phyloP scores from a whole-genome alignment of 2,329 filamentous ascomycete species.

The Penicillium digitatum region DNA sequence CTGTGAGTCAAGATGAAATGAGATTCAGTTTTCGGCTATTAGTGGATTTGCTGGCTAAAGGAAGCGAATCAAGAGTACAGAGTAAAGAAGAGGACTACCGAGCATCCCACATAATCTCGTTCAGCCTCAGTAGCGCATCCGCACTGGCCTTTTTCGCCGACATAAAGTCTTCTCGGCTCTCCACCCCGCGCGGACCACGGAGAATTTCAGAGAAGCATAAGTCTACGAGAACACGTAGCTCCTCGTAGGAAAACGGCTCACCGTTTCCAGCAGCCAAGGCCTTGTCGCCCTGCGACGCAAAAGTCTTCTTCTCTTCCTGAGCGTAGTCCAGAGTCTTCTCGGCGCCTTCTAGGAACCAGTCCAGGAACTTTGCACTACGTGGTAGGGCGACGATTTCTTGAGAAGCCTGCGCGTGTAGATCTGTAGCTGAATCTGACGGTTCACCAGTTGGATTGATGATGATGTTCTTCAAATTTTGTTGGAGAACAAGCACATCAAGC shows the following conservation, averaged over 20 bases:
- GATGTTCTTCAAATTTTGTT: slow-evolving; percentile 95
- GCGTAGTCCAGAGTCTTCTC: slow-evolving; percentile 45
- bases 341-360: slow-evolving; percentile 47
- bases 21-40: not conserved
- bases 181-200: slow-evolving; percentile 38
- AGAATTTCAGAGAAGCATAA: slow-evolving; percentile 46
- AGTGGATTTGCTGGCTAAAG: not conserved
- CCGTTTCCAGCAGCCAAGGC: slow-evolving; percentile 38
- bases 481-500: slow-evolving; percentile 88
- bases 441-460: slow-evolving; percentile 42
- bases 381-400: slow-evolving; percentile 42
- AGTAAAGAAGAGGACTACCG: slow-evolving; percentile 19
- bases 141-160: slow-evolving; percentile 45
- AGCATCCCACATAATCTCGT: slow-evolving; percentile 49
- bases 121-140: slow-evolving; percentile 44
- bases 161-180: slow-evolving; percentile 46
- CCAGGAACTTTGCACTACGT: slow-evolving; percentile 45
- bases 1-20: slow-evolving; percentile 5
- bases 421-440: slow-evolving; percentile 1
- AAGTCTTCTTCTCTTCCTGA: slow-evolving; percentile 43
- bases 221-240: slow-evolving; percentile 45
- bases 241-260: slow-evolving; percentile 46
- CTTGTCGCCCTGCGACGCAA: slow-evolving; percentile 34
- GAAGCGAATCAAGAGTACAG: not conserved
- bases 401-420: slow-evolving; percentile 9